Percentiles rank a stretch among this genome's conserved stretches.
Evolutionary conservation across 305 asterid genomes (phyloP).

Genomic region (Fraxinus angustifolia): DNA sequence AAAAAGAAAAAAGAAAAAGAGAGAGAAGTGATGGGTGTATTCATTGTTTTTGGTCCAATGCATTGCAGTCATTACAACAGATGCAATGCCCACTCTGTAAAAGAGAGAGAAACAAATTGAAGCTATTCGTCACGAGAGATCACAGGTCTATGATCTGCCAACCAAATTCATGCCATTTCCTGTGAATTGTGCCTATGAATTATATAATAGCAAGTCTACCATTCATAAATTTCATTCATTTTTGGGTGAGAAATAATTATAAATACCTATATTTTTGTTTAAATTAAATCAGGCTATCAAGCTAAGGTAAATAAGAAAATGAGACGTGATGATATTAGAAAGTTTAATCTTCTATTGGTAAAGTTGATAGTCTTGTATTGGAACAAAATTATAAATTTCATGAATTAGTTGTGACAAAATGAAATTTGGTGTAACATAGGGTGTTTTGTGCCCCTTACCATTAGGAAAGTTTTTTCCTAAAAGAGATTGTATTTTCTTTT

Average conservation of each 20-base stretch:
- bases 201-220: no score
- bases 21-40: background rate
- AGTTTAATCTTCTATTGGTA: no score
- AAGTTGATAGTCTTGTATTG: no score
- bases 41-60: background rate
- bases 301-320: background rate
- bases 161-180: background rate
- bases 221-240: no score
- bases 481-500: no score
- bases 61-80: background rate
- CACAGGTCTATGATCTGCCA: background rate
- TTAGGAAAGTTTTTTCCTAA: no score
- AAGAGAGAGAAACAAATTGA: background rate
- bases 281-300: background rate
- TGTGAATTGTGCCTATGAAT: background rate
- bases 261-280: background rate
- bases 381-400: no score
- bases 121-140: background rate
- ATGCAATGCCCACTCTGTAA: background rate
- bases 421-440: no score
- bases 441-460: no score
- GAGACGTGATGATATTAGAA: no score
- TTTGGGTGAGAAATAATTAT: background rate
- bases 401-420: no score
- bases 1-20: background rate